Evolutionary conservation across 2,329 filamentous ascomycete species (phyloP), one percentile per base, ranked within the genome.

Genomic region (Clarireedia homoeocarpa): DNA sequence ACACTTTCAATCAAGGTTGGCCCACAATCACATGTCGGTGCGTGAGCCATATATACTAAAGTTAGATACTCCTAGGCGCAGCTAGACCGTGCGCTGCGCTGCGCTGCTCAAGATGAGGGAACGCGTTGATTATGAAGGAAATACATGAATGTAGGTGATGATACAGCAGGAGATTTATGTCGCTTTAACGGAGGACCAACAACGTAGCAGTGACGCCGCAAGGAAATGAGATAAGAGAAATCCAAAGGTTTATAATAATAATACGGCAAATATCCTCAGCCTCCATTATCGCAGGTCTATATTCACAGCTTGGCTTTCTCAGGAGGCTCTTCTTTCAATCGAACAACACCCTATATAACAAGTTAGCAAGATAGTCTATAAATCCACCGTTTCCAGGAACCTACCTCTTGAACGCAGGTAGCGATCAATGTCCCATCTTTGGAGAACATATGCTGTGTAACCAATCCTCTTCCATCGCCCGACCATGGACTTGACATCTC

Each of bases 401-500:
- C 46, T 60, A 69, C 88, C 79, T 94, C 89, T 72, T 94, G 89
- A 57, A 89, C 80, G 69, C 89, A 92, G 34, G 83, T 91, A 26
- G 88, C 89, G 66, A 94, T 73, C 70, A 94, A 71, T 26, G 77
- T 85, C 23, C 89, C 89, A 59, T 91, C 84, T 62, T 74, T 76
- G 26, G 80, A 78, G 69, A 84, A 91, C 59, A 92, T 87, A 70
- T 82, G 80, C 75, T 91, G 87, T 63, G 79, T 81, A 42, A 92
- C 89, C 17, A 92, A 76, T 0, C 87, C 89, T 58, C 89, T 77
- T 3, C 88, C 88, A 65, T 91, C 86, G 1, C 85, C 88, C 2
- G 85, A 80, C 88, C 89, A 94, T 0, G 88, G 87, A 55, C 83
- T 89, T 71, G 88, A 81, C 80, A 89, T 89, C 74, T 91, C 88